Evolutionary conservation across 2,329 filamentous ascomycete genomes (phyloP), one percentile per base, ranked within the genome.

Genomic region (Teratosphaeriaceae sp.): DNA sequence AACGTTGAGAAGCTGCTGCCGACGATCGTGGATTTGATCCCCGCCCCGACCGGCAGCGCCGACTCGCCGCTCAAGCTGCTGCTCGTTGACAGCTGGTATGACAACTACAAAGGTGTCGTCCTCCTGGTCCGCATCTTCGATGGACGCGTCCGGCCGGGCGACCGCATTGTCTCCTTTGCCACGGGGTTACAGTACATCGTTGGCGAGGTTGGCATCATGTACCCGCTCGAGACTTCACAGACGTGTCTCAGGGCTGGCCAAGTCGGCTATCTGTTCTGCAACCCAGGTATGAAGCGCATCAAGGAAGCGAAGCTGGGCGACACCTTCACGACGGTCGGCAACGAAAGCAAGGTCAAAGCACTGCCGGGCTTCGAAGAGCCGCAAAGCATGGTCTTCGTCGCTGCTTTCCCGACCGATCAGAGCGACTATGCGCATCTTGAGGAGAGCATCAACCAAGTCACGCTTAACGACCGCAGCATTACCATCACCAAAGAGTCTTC

Each of bases 301-400:
- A 84, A 94, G 62, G 92, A 98, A 60, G 90, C 92, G 38, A 94
- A 96, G 65, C 83, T 97, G 21, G 92, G 92, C 39, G 92, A 98
- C 59, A 98, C 92, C 0, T 95, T 88, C 57, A 97, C 92, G 1
- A 85, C 78, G 1, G 76, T 88, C 2, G 88, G 87, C 2, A 80
- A 72, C 18, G 86, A 95, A 66, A 78, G 79, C 45, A 59, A 75
- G 1, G 88, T 98, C 2, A 75, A 89, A 62, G 81, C 86, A 11
- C 82, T 89, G 42, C 88, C 88, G 0, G 92, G 90, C 2, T 98
- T 98, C 48, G 90, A 95, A 61, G 92, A 98, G 64, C 90, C 92
- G 1, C 94, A 98, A 64, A 85, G 89, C 5, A 98, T 98, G 92
- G 92, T 98, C 3, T 98, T 98, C 55, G 92, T 98, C 3, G 89